A percentile compares a stretch with the other conserved stretches of the same genome.
Conservation (phyloP, 495 filamentous ascomycete genomes). For the Talaromyces trachyspermus region DNA sequence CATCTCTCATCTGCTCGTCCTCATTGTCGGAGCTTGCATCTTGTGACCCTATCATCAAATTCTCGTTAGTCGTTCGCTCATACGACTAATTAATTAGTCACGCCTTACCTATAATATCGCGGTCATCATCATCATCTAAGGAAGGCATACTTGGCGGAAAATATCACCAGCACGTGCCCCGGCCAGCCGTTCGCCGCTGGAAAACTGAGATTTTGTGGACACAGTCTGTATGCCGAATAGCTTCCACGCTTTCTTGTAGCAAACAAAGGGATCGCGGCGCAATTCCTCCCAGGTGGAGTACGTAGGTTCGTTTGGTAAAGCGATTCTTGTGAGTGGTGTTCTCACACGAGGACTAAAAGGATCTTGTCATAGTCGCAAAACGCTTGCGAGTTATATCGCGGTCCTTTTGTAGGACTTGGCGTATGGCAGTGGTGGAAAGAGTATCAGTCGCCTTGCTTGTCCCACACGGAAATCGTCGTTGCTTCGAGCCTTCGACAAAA, state of each 20-base stretch:
- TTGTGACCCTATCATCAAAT: conserved; percentile 39
- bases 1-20: conserved; percentile 61
- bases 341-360: too few relatives aligned
- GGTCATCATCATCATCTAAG: conserved; percentile 47
- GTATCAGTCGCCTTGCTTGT: not conserved
- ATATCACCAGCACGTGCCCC: not conserved
- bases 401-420: too few relatives aligned
- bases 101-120: conserved; percentile 44
- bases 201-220: not conserved
- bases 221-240: too few relatives aligned
- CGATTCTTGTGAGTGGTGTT: too few relatives aligned
- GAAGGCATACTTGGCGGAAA: conserved; percentile 1
- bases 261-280: too few relatives aligned
- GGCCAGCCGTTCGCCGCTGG: not conserved
- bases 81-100: not conserved
- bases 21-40: conserved; percentile 66
- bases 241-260: too few relatives aligned
- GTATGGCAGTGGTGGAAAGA: too few relatives aligned
- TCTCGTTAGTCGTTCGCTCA: conserved; percentile 11
- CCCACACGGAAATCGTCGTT: not conserved
- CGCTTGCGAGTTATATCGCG: too few relatives aligned
- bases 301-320: too few relatives aligned
- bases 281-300: too few relatives aligned
- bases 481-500: not conserved
- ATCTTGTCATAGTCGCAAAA: too few relatives aligned